Conservation (phyloP, 106 monocot genomes). For the Agapanthus africanus region DNA sequence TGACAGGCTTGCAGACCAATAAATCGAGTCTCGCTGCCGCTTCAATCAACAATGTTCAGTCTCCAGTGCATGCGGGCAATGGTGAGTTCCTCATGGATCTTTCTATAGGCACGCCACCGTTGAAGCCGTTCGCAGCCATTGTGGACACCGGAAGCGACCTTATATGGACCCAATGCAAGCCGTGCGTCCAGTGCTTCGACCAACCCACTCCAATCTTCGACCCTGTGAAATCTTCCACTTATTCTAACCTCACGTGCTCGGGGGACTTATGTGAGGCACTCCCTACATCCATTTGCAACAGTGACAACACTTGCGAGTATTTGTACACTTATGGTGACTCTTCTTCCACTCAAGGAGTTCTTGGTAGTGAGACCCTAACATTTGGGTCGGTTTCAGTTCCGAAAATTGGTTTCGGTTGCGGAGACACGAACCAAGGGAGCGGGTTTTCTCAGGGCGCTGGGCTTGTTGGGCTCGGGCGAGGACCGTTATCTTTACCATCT, state of each 20-base stretch:
- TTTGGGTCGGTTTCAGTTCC: slow-evolving; percentile 17
- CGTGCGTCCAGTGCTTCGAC: slow-evolving; percentile 34
- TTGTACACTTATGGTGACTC: slow-evolving; percentile 26
- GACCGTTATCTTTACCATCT: slow-evolving; percentile 17
- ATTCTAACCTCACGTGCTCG: slow-evolving; percentile 24
- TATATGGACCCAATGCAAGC: slow-evolving; percentile 49
- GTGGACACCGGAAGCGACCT: slow-evolving; percentile 59
- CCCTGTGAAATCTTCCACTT: slow-evolving; percentile 36
- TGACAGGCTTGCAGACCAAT: too few relatives aligned
- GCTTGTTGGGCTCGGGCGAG: slow-evolving; percentile 38
- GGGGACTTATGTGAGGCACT: slow-evolving; percentile 20
- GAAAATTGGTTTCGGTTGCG: slow-evolving; percentile 53
- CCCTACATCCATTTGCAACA: slow-evolving; percentile 1
- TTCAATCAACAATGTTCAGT: neutral
- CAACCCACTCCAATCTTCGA: slow-evolving; percentile 36
- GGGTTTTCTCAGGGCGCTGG: slow-evolving; percentile 43
- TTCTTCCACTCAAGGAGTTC: slow-evolving; percentile 27
- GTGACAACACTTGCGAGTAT: slow-evolving; percentile 12
- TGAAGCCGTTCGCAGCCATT: slow-evolving; percentile 19
- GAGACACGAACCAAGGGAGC: slow-evolving; percentile 29
- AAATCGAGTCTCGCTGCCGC: too few relatives aligned
- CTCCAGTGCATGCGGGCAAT: neutral
- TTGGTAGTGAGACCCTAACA: slow-evolving; percentile 35
- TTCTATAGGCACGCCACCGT: slow-evolving; percentile 29
- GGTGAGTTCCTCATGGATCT: neutral